phyloP scores from a whole-genome alignment of 2,329 filamentous ascomycete genomes.

The Stachybotrys echinatus region DNA sequence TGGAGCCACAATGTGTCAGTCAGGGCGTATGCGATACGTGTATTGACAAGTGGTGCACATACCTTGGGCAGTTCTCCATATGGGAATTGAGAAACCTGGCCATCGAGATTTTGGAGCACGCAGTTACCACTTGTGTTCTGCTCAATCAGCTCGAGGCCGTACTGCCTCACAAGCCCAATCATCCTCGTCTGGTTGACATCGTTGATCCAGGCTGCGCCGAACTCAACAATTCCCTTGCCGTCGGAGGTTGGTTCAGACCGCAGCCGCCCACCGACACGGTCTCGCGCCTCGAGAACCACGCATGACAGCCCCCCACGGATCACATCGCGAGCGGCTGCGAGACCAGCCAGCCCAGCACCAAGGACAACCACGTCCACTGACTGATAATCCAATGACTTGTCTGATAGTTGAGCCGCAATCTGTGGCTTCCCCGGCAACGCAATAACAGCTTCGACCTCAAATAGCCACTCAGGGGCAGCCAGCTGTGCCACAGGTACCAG shows the following conservation, averaged over 20 bases:
- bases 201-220: constrained; percentile 58
- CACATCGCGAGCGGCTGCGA: constrained; percentile 28
- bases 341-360: constrained; percentile 37
- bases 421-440: constrained; percentile 10
- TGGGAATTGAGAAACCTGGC: constrained; percentile 13
- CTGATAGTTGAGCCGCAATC: neutral
- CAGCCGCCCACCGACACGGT: constrained; percentile 42
- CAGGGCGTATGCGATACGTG: too few relatives aligned
- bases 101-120: constrained; percentile 34
- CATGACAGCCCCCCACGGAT: constrained; percentile 28
- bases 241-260: constrained; percentile 19
- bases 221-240: constrained; percentile 35
- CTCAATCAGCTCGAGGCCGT: constrained; percentile 33
- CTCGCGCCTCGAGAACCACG: constrained; percentile 41
- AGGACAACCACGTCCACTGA: constrained; percentile 29
- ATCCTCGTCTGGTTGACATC: constrained; percentile 45
- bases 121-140: constrained; percentile 41
- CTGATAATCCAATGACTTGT: neutral
- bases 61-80: constrained; percentile 17
- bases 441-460: constrained; percentile 38
- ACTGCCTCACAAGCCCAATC: constrained; percentile 31
- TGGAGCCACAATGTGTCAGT: neutral
- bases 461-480: constrained; percentile 29
- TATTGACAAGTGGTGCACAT: neutral
- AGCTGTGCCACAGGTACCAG: constrained; percentile 35